These are phyloP conservation scores for Amaranthus cruentus DNA, from an alignment of 148 eudicot genomes.

Conservation along the genomic window DNA sequence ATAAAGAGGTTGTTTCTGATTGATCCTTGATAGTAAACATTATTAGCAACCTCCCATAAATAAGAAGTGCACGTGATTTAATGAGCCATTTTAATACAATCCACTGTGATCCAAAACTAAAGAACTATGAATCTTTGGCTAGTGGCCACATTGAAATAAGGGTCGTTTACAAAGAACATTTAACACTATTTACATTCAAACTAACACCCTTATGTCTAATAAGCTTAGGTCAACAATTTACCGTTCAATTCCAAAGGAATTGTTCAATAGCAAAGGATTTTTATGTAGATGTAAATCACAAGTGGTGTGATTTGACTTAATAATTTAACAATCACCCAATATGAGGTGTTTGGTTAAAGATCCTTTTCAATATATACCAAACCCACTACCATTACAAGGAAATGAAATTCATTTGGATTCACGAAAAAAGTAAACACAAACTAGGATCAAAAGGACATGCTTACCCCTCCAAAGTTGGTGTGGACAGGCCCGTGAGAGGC, in stretches of 20 bases:
- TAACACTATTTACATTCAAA: too few species aligned
- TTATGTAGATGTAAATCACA: not conserved
- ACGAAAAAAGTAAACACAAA: not conserved
- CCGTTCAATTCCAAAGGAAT: not conserved
- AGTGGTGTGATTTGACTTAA: not conserved
- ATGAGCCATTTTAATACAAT: not conserved
- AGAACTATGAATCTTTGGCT: not conserved
- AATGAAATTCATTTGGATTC: not conserved
- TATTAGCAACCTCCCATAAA: too few species aligned
- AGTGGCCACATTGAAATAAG: too few species aligned
- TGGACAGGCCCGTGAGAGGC: constrained; percentile 94
- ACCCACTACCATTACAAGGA: not conserved
- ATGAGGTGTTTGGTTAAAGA: not conserved
- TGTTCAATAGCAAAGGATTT: not conserved
- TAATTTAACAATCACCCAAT: not conserved
- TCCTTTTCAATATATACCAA: not conserved
- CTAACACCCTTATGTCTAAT: too few species aligned
- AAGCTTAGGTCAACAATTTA: not conserved
- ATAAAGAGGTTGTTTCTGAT: too few species aligned
- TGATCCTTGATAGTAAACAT: too few species aligned
- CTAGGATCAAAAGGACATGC: constrained; percentile 18
- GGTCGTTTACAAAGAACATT: too few species aligned
- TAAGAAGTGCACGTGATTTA: too few species aligned
- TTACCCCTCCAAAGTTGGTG: constrained; percentile 83
- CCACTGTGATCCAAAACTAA: not conserved